Evolutionary conservation across 2,329 filamentous ascomycete species (phyloP), one percentile per base, ranked within the genome.

Genomic region (Aspergillus candidus): DNA sequence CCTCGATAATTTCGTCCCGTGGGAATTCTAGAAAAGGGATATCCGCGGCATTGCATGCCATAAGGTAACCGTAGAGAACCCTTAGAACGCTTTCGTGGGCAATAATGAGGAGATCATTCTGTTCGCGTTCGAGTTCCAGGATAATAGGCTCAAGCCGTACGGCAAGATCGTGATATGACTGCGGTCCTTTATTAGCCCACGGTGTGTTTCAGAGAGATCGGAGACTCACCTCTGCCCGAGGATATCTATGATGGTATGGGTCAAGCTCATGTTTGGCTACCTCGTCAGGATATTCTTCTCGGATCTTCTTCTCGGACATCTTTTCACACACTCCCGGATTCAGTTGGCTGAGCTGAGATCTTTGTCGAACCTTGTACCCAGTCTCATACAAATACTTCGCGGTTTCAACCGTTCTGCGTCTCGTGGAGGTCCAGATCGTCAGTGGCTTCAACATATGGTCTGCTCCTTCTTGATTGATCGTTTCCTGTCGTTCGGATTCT

Each of bases 161-260:
- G n/a, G 93, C 93, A 35, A 98, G 82, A 61, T 98, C 93, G 64
- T 98, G 93, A 67, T 98, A 98, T 7, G 91, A 97, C 86, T 95
- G 56, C 44, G 40, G 47, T 35, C 10, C 7, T 32, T 14, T 53
- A 27, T 6, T 32, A 37, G 27, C 27, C 15, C 12, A 29, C 12
- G 7, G 22, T 36, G 15, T 41, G 37, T 14, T 18, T 12, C 18
- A 35, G 12, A 6, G 11, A 12, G 29, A 13, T 17, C 4, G 7
- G 32, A 30, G 12, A 48, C 70, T 60, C 72, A 89, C 89, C 75
- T 98, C 93, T 48, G 91, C 91, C 50, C 93, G 79, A 6, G 93
- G 93, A 62, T 96, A 98, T 32, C 93, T 81, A 66, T 98, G 93
- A 61, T 98, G 93, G 60, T 98, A 98, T 1, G 93, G 93, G 65